phyloP scores from a whole-genome alignment of 2,329 filamentous ascomycete genomes.

The Phyllachora maydis region DNA sequence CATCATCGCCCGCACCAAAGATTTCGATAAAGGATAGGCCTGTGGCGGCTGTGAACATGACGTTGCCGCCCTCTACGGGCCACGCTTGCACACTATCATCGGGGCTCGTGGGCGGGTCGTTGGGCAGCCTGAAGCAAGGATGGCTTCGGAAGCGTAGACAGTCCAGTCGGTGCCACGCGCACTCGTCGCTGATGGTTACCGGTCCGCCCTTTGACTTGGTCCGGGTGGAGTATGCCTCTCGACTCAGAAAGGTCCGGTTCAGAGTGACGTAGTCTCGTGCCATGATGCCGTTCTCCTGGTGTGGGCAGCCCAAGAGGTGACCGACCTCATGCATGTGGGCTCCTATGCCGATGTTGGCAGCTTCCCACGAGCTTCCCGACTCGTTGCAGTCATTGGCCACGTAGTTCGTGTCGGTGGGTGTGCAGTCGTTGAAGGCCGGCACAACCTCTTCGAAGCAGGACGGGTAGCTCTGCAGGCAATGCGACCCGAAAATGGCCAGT shows the following conservation, averaged over 20 bases:
- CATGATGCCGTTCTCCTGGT: conserved; percentile 87
- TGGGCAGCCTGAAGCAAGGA: conserved; percentile 70
- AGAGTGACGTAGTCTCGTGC: conserved; percentile 67
- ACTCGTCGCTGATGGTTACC: conserved; percentile 62
- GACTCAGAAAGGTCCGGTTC: conserved; percentile 62
- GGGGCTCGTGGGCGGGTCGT: conserved; percentile 39
- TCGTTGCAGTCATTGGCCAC: conserved; percentile 78
- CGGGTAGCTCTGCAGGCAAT: conserved; percentile 81
- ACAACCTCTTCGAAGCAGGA: conserved; percentile 76
- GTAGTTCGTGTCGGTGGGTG: conserved; percentile 59
- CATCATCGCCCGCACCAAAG: conserved; percentile 56
- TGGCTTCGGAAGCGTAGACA: conserved; percentile 76
- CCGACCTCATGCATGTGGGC: conserved; percentile 84
- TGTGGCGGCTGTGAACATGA: conserved; percentile 58
- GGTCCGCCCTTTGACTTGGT: conserved; percentile 67
- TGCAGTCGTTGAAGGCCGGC: conserved; percentile 77
- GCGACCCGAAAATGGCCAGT: conserved; percentile 80
- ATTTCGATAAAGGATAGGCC: conserved; percentile 78
- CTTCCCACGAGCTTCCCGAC: conserved; percentile 81
- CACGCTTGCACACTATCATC: conserved; percentile 75
- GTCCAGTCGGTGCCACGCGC: conserved; percentile 79
- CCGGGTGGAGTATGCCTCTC: conserved; percentile 71
- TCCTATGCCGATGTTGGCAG: conserved; percentile 85
- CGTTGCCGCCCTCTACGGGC: conserved; percentile 57
- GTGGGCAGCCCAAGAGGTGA: conserved; percentile 74